Conservation (phyloP, 768 basidiomycete genomes). For the Russula sp. region DNA sequence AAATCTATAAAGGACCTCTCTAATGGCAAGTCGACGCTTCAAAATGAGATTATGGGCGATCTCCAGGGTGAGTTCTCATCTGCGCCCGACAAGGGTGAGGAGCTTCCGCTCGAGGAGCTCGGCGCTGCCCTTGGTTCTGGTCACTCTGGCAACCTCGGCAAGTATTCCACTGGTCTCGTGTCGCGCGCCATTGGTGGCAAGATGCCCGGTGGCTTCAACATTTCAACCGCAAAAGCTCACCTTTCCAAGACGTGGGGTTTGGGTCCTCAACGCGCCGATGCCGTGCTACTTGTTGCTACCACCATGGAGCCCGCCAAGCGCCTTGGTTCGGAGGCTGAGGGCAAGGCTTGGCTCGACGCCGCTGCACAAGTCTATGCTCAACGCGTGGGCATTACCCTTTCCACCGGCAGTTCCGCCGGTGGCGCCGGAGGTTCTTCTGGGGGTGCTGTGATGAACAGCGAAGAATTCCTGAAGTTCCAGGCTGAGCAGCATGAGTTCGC, state of each 20-base stretch:
- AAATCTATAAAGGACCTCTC: conserved; percentile 99
- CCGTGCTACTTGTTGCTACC: conserved; percentile 82
- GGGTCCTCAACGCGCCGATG: conserved; percentile 85
- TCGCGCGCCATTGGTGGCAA: conserved; percentile 91
- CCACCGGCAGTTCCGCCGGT: conserved; percentile 57
- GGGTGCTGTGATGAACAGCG: conserved; percentile 94
- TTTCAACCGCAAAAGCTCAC: conserved; percentile 83
- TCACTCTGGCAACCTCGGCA: conserved; percentile 83
- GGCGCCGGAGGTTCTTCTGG: conserved; percentile 54
- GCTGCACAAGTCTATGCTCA: conserved; percentile 84
- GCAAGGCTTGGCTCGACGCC: conserved; percentile 87
- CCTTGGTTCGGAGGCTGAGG: conserved; percentile 84
- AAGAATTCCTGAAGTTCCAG: conserved; percentile 96
- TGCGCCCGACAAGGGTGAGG: conserved; percentile 97
- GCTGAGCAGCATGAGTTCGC: conserved; percentile 90
- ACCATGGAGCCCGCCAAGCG: conserved; percentile 95
- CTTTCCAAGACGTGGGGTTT: conserved; percentile 93
- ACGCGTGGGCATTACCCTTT: conserved; percentile 80
- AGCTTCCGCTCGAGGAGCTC: conserved; percentile 92
- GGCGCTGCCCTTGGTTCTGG: conserved; percentile 79
- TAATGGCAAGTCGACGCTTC: conserved; percentile 96
- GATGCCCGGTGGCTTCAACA: conserved; percentile 99
- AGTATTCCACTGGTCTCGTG: conserved; percentile 85
- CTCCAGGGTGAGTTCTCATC: conserved; percentile 91
- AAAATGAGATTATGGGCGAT: conserved; percentile 98